These are phyloP conservation scores for Trametes cubensis DNA, from an alignment of 768 basidiomycete species.

Conservation along the genomic window DNA sequence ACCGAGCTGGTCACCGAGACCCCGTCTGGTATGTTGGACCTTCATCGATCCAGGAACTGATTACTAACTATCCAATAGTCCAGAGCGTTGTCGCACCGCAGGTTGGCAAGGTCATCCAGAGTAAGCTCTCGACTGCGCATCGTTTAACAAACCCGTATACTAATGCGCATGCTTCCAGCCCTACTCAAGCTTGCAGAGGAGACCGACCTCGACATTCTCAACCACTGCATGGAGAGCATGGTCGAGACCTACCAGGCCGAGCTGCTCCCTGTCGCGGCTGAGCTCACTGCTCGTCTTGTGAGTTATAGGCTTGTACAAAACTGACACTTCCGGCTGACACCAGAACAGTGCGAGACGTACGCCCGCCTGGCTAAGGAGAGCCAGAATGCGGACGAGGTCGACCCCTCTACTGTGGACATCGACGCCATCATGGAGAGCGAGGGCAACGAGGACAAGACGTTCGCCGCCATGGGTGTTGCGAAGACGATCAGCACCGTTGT, in stretches of 20 bases:
- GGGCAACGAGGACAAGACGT: slow-evolving; percentile 82
- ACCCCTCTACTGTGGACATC: slow-evolving; percentile 52
- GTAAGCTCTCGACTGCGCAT: slow-evolving; percentile 38
- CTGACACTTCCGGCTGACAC: not conserved
- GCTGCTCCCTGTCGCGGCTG: slow-evolving; percentile 81
- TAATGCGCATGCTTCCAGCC: slow-evolving; percentile 44
- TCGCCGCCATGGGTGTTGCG: slow-evolving; percentile 83
- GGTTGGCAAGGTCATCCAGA: slow-evolving; percentile 87
- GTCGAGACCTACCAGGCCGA: slow-evolving; percentile 85
- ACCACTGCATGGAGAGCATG: slow-evolving; percentile 82
- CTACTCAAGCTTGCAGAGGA: slow-evolving; percentile 90
- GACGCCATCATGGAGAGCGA: slow-evolving; percentile 54
- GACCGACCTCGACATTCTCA: slow-evolving; percentile 85
- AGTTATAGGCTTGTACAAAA: slow-evolving; percentile 31
- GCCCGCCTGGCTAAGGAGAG: slow-evolving; percentile 75
- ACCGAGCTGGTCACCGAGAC: slow-evolving; percentile 72
- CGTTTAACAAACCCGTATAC: not conserved
- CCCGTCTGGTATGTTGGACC: slow-evolving; percentile 53
- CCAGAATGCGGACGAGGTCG: slow-evolving; percentile 52
- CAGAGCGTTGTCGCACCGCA: slow-evolving; percentile 69
- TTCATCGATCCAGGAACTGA: not conserved
- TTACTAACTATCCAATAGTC: slow-evolving; percentile 44
- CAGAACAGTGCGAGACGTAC: slow-evolving; percentile 75
- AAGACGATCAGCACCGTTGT: slow-evolving; percentile 87
- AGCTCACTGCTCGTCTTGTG: slow-evolving; percentile 77